These are phyloP conservation scores for Fusarium kyushuense DNA, from an alignment of 2,329 filamentous ascomycete genomes.

Conservation along the genomic window DNA sequence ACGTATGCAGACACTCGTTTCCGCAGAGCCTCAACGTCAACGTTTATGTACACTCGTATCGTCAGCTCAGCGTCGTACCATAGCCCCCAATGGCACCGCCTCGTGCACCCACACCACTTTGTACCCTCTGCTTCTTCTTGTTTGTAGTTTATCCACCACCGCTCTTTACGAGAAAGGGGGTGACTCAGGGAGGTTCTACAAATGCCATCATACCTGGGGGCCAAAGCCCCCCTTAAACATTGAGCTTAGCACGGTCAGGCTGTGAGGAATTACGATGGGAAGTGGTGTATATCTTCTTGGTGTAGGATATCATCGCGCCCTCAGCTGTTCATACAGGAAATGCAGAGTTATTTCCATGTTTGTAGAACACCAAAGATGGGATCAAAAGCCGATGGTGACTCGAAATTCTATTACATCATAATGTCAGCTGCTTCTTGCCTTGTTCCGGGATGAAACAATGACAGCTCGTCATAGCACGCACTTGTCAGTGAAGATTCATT, in stretches of 20 bases:
- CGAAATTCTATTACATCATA: not conserved
- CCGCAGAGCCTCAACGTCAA: conserved; percentile 21
- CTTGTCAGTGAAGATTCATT: not conserved
- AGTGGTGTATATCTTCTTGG: not conserved
- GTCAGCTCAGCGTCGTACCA: conserved; percentile 3
- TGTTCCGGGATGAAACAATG: not conserved
- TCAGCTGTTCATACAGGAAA: not conserved
- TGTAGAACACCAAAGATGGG: not conserved
- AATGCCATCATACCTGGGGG: not conserved
- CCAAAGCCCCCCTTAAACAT: not conserved
- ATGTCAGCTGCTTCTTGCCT: not conserved
- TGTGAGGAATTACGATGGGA: not conserved
- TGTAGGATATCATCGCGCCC: not conserved
- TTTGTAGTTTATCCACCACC: not conserved
- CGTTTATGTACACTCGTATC: not conserved
- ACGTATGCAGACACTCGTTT: conserved; percentile 1
- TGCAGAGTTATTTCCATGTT: not conserved
- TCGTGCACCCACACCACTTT: not conserved
- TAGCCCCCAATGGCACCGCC: not conserved
- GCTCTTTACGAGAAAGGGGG: too few relatives aligned
- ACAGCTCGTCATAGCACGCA: not conserved
- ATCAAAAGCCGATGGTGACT: not conserved
- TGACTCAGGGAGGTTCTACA: not conserved
- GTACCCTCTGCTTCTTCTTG: not conserved
- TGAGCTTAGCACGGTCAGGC: not conserved